A percentile compares a stretch with the other conserved stretches of the same genome.
Conservation (phyloP, 352 stramenopile genomes). For the Phytopythium vexans region DNA sequence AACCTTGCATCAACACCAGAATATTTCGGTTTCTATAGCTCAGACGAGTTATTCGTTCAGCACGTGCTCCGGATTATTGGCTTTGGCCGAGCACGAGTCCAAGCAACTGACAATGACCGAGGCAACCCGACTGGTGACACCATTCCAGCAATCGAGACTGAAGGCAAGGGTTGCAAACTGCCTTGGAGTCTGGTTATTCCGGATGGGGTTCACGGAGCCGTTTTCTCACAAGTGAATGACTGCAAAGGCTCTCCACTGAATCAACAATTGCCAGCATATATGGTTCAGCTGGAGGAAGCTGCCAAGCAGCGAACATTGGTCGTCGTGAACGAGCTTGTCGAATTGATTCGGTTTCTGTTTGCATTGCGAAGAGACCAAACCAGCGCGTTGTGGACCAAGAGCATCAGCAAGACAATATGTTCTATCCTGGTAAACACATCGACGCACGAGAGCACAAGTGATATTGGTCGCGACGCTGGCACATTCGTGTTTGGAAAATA, state of each 20-base stretch:
- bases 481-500: conserved; percentile 22
- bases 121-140: background rate
- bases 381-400: conserved; percentile 9
- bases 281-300: conserved; percentile 18
- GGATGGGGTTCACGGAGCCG: conserved; percentile 24
- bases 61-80: conserved; percentile 48
- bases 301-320: conserved; percentile 20
- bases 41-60: conserved; percentile 33
- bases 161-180: background rate
- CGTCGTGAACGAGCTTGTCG: conserved; percentile 25
- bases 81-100: conserved; percentile 30
- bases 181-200: conserved; percentile 29
- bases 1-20: background rate
- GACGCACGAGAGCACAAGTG: background rate
- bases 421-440: conserved; percentile 6
- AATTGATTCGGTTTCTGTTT: conserved; percentile 20
- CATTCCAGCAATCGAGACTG: no score
- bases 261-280: conserved; percentile 3
- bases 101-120: background rate
- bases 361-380: conserved; percentile 2
- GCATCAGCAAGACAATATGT: conserved; percentile 7
- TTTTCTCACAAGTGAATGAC: conserved; percentile 16
- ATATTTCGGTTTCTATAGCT: conserved; percentile 18
- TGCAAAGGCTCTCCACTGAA: background rate
- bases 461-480: background rate